Evolutionary conservation across 345 rosid species (phyloP).

Genomic region (Populus euphratica): DNA sequence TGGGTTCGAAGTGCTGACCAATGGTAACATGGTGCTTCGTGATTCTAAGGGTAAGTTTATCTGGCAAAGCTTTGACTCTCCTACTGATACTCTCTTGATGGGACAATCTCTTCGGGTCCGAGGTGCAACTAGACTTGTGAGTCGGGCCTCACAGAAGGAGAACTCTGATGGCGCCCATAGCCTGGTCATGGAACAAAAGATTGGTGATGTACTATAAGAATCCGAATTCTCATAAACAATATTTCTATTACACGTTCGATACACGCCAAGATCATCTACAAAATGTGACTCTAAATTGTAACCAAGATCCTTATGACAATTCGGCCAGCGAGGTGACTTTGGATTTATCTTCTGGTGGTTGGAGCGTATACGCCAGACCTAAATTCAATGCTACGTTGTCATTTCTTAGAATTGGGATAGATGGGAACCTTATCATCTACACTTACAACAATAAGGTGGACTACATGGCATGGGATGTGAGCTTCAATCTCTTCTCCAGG

Average conservation of each 20-base stretch:
- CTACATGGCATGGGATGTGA: conserved; percentile 36
- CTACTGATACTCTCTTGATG: background rate
- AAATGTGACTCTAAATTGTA: too few relatives aligned
- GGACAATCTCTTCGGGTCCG: background rate
- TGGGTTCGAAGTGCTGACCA: too few relatives aligned
- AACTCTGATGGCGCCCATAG: background rate
- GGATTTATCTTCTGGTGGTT: too few relatives aligned
- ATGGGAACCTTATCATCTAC: background rate
- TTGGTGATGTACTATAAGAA: background rate
- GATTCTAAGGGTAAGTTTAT: background rate
- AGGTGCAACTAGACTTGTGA: background rate
- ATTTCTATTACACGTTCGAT: too few relatives aligned
- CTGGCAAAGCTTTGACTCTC: conserved; percentile 5
- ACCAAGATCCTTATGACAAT: too few relatives aligned
- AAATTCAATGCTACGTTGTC: too few relatives aligned
- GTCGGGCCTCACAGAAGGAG: background rate
- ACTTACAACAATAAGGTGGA: background rate
- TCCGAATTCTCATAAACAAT: background rate
- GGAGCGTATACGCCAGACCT: too few relatives aligned
- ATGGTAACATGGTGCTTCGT: background rate
- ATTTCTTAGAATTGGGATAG: too few relatives aligned
- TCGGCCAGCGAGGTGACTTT: too few relatives aligned
- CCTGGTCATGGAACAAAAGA: background rate
- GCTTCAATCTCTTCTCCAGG: conserved; percentile 33
- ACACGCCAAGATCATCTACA: too few relatives aligned